phyloP scores from a whole-genome alignment of 805 yeast species.

The Metschnikowia hibisci region DNA sequence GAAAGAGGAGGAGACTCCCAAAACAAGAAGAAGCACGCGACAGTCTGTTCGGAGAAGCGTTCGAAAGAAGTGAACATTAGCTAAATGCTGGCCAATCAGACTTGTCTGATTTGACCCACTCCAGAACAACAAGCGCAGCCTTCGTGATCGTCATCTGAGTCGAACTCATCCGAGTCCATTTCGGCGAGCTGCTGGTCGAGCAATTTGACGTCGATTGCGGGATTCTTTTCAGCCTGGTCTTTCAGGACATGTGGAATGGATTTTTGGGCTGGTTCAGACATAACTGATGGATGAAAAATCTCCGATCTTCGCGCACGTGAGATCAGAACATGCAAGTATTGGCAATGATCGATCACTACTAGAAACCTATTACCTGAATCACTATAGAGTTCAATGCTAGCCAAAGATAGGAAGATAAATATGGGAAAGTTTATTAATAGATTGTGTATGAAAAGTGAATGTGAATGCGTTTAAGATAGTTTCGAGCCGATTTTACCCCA shows the following conservation, averaged over 20 bases:
- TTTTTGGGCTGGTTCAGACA: conserved; percentile 5
- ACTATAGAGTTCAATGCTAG: no score
- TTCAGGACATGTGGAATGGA: neutral
- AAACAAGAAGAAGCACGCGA: conserved; percentile 13
- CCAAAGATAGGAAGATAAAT: no score
- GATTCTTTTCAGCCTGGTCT: neutral
- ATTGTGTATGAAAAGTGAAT: neutral
- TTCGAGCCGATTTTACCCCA: conserved; percentile 56
- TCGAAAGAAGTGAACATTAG: conserved; percentile 9
- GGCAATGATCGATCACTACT: neutral
- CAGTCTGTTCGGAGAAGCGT: conserved; percentile 14
- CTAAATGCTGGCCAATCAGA: neutral
- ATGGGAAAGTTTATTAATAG: neutral
- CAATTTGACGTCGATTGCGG: conserved; percentile 15
- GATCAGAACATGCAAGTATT: neutral
- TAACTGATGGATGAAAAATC: neutral
- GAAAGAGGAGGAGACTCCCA: conserved; percentile 11
- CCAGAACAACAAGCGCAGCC: conserved; percentile 20
- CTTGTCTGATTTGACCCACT: conserved; percentile 14
- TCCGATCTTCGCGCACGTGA: neutral
- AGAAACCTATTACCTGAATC: neutral
- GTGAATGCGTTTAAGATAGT: conserved; percentile 9
- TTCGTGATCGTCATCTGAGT: conserved; percentile 17
- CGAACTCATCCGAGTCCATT: conserved; percentile 17
- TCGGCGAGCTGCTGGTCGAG: conserved; percentile 20